Base-by-base conservation (phyloP, 352 stramenopile species). In the Globisporangium apiculatum region DNA sequence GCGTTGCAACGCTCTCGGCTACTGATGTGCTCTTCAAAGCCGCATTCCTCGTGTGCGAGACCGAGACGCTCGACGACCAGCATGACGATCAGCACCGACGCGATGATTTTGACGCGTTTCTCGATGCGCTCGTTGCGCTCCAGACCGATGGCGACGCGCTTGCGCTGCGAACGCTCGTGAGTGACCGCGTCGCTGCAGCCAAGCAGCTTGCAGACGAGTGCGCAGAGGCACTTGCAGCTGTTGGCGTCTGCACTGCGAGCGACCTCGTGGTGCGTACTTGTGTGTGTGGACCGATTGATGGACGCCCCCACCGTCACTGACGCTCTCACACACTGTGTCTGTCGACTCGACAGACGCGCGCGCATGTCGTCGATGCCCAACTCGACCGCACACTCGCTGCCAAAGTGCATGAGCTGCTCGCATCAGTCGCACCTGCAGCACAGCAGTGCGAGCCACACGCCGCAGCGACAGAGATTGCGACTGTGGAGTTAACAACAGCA, bases 11-110 rank as follows among this genome's bases (percentile, higher is more conserved):
- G 11, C 54, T 74, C 15, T 42, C 58, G 0, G 61, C 60, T 4
- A 53, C 37, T 11, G 66, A 76, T 3, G 62, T 88, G 36, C 41
- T 88, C 2, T 88, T 88, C 57, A 86, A 86, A 42, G 71, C 72
- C 9, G 73, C 65, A 12, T 86, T 86, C 36, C 35, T 86, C n/a
- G 37, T 72, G 11, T 72, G 65, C 38, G 49, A 57, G n/a, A 49
- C 45, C 7, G 3, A 31, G 31, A 9, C 24, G 43, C 15, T 17
- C 4, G 12, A 4, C 43, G 0, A 31, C 60, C 10, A 24, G 45
- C 31, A 53, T 52, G 7, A 5, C 42, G 18, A 51, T 8, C 45
- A 36, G n/a, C 45, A 49, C 5, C 15, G 6, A 4, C n/a, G 17
- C 18, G 10, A 0, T 71, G 67, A 9, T 5, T 24, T 57, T 50